Evolutionary conservation across 306 rosid species (phyloP).

Genomic region (Pyrus bretschneideri): DNA sequence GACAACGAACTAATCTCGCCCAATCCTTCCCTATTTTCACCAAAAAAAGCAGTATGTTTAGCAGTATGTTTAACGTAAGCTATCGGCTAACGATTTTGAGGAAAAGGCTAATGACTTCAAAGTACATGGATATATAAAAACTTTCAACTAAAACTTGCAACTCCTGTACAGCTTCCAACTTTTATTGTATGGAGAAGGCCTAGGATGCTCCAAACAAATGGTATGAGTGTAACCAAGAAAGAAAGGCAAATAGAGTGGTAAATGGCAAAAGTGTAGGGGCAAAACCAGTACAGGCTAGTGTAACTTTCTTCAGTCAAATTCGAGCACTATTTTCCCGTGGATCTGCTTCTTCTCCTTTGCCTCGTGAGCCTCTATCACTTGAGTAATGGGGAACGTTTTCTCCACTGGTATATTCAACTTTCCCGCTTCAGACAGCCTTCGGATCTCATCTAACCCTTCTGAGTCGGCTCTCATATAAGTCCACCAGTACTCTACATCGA

Average conservation of each 20-base stretch:
- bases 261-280: not conserved
- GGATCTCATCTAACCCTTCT: slow-evolving; percentile 74
- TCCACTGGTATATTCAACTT: slow-evolving; percentile 79
- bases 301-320: slow-evolving; percentile 47
- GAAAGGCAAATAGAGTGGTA: not conserved
- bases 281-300: slow-evolving; percentile 4
- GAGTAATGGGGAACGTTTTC: slow-evolving; percentile 71
- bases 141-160: not conserved
- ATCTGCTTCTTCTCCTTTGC: slow-evolving; percentile 68
- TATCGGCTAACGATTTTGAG: too few relatives aligned
- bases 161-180: slow-evolving; percentile 1
- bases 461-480: slow-evolving; percentile 83
- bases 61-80: too few relatives aligned
- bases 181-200: slow-evolving; percentile 20
- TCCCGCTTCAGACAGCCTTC: slow-evolving; percentile 69
- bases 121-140: not conserved
- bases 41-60: too few relatives aligned
- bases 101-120: not conserved
- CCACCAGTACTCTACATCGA: slow-evolving; percentile 77
- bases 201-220: not conserved
- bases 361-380: slow-evolving; percentile 81
- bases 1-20: too few relatives aligned
- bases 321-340: slow-evolving; percentile 84
- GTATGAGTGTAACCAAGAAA: not conserved
- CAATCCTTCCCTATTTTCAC: too few relatives aligned